Conservation (phyloP, 2,329 filamentous ascomycete species). For the Nemania sp. region DNA sequence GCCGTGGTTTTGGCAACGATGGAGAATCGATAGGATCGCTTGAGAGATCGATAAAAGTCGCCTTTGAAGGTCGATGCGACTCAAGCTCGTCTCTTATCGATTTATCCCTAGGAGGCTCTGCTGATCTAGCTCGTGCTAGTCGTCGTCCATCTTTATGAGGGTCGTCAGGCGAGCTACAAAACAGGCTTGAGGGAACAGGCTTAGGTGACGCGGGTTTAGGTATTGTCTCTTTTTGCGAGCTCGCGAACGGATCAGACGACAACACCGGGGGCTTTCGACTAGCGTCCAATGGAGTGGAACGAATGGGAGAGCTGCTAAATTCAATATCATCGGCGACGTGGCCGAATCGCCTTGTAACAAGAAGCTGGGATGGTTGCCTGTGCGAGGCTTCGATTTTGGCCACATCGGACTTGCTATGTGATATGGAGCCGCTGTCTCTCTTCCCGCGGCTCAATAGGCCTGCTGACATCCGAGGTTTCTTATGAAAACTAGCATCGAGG, state of each 20-base stretch:
- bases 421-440: constrained; percentile 6
- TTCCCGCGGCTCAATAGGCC: constrained; percentile 2
- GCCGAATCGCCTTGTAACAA: constrained; percentile 30
- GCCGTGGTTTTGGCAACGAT: constrained; percentile 15
- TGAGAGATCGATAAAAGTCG: constrained; percentile 36
- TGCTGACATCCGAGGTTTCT: constrained; percentile 30
- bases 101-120: constrained; percentile 2
- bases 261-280: constrained; percentile 11
- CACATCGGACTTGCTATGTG: constrained; percentile 26
- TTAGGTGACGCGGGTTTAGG: constrained; percentile 4
- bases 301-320: constrained; percentile 36
- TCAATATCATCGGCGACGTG: constrained; percentile 38
- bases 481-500: constrained; percentile 39
- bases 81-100: constrained; percentile 6
- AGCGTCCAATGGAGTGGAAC: background rate
- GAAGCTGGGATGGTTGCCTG: constrained; percentile 18
- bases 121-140: background rate
- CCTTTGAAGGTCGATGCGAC: constrained; percentile 24
- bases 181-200: constrained; percentile 14
- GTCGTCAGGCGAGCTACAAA: constrained; percentile 33
- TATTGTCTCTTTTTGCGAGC: constrained; percentile 24
- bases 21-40: constrained; percentile 34
- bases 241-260: constrained; percentile 34
- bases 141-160: background rate
- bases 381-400: constrained; percentile 17